Evolutionary conservation across 352 stramenopile genomes (phyloP).

Genomic region (Pythium oligandrum): DNA sequence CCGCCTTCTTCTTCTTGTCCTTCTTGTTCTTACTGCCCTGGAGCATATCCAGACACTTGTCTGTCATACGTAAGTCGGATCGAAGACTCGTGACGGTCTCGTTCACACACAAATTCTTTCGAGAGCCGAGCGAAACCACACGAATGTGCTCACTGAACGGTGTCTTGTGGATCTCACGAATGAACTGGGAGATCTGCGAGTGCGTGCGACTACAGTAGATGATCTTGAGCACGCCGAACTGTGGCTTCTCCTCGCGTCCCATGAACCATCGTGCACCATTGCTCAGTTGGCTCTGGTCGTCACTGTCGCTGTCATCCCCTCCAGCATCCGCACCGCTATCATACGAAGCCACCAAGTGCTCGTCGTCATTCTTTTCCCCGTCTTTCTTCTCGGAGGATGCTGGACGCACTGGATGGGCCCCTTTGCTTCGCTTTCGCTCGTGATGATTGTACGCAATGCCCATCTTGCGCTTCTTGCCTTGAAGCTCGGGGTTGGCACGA

Average conservation of each 20-base stretch:
- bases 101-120: conserved; percentile 84
- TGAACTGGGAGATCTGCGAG: conserved; percentile 88
- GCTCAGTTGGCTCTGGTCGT: conserved; percentile 11
- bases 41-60: conserved; percentile 86
- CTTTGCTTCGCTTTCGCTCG: conserved; percentile 35
- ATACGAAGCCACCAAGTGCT: conserved; percentile 74
- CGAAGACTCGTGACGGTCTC: conserved; percentile 53
- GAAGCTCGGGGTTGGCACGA: conserved; percentile 35
- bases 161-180: conserved; percentile 85
- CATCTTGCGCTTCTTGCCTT: conserved; percentile 67
- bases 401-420: conserved; percentile 4
- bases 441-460: conserved; percentile 56
- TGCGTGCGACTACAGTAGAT: conserved; percentile 90
- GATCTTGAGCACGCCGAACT: conserved; percentile 69
- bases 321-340: conserved; percentile 39
- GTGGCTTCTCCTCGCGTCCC: conserved; percentile 13
- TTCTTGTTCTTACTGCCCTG: conserved; percentile 58
- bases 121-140: conserved; percentile 75
- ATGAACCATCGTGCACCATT: conserved; percentile 1
- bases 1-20: conserved; percentile 35
- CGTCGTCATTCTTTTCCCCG: conserved; percentile 28
- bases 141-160: conserved; percentile 62
- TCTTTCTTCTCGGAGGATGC: conserved; percentile 7
- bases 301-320: conserved; percentile 20
- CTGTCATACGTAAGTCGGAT: conserved; percentile 77